These are phyloP conservation scores for Ilyonectria robusta DNA, from an alignment of 2,329 filamentous ascomycete genomes.

Conservation along the genomic window DNA sequence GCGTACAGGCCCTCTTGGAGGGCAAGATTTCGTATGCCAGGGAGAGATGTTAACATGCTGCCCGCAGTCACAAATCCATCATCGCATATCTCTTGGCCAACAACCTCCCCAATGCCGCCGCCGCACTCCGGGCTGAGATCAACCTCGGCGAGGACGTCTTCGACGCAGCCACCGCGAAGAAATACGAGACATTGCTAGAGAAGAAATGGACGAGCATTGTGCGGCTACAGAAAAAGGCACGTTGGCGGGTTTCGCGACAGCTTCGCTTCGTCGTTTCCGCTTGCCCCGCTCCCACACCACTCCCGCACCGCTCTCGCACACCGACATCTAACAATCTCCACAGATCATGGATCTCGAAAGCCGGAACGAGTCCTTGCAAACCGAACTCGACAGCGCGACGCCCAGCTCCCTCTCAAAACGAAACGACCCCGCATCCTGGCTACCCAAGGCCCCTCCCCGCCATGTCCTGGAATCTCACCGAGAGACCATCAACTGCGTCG, in stretches of 20 bases:
- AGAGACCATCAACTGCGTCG: conserved; percentile 85
- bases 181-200: conserved; percentile 93
- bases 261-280: conserved; percentile 13
- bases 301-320: conserved; percentile 19
- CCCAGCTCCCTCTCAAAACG: conserved; percentile 75
- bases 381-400: conserved; percentile 87
- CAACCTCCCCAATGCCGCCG: conserved; percentile 78
- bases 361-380: conserved; percentile 79
- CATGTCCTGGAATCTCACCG: conserved; percentile 89
- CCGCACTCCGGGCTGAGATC: conserved; percentile 83
- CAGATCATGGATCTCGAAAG: conserved; percentile 96
- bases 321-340: conserved; percentile 19
- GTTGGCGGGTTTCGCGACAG: conserved; percentile 32
- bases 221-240: conserved; percentile 92
- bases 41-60: conserved; percentile 38
- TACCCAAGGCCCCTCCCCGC: conserved; percentile 85
- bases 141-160: conserved; percentile 78
- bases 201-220: conserved; percentile 99
- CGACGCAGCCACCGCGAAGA: conserved; percentile 87
- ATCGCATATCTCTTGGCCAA: conserved; percentile 87
- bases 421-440: conserved; percentile 83
- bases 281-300: conserved; percentile 16
- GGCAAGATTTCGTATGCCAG: conserved; percentile 26
- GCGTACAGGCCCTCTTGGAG: conserved; percentile 56
- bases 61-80: conserved; percentile 87